phyloP scores from a whole-genome alignment of 176 grass and related monocot genomes.

The Cymbopogon citratus region DNA sequence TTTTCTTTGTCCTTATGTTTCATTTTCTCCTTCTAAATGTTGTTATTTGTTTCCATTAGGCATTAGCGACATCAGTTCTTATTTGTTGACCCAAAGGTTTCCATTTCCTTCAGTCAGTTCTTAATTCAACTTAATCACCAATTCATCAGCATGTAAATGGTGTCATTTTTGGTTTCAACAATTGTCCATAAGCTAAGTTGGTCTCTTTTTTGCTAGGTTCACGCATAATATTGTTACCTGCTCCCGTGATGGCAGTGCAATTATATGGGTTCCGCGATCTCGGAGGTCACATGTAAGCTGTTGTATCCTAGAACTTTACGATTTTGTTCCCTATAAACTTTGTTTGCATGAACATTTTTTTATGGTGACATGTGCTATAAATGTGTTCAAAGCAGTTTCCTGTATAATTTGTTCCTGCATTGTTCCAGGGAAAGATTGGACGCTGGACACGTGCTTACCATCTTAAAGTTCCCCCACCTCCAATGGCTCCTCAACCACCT shows the following conservation, averaged over 20 bases:
- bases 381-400: conserved; percentile 15
- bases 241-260: conserved; percentile 96
- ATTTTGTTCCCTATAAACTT: neutral
- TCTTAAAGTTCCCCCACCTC: conserved; percentile 97
- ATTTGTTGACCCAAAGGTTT: neutral
- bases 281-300: conserved; percentile 85
- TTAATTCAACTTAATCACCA: neutral
- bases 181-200: conserved; percentile 10
- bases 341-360: conserved; percentile 15
- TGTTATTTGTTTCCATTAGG: conserved; percentile 15
- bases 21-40: conserved; percentile 16
- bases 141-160: neutral
- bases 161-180: conserved; percentile 4
- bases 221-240: conserved; percentile 98
- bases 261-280: conserved; percentile 99
- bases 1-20: conserved; percentile 25
- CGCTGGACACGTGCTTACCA: conserved; percentile 98
- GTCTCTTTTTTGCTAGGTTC: conserved; percentile 57
- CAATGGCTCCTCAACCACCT: conserved; percentile 82
- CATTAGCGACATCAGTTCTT: conserved; percentile 1
- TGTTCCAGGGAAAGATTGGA: conserved; percentile 82
- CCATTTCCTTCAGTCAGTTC: conserved; percentile 11
- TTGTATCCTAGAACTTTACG: neutral
- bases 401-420: conserved; percentile 17
- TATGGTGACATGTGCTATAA: neutral